Base-by-base conservation (phyloP, 2,329 filamentous ascomycete species). In the Exophiala spinifera region DNA sequence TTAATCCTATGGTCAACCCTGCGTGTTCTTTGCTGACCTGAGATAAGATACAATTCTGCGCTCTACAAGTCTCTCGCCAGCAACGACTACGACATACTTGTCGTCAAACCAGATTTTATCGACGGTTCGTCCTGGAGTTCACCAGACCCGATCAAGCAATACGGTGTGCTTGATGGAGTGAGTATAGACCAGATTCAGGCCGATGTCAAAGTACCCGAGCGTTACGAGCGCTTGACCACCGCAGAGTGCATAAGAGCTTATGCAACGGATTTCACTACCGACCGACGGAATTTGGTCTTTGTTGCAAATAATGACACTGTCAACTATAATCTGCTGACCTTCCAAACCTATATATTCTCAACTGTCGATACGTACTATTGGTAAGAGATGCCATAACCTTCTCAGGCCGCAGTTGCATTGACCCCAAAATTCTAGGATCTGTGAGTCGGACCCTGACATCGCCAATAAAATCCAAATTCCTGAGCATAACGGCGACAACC, bases 21-120 rank as follows among this genome's bases (percentile, higher is more conserved):
- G 20, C 3, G 28, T 43, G 17, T 13, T 17, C 43, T 19, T 23
- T 46, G 17, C 25, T 39, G 11, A 23, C 15, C 14, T 25, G 17
- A 8, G 21, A n/a, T 34, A 10, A 61, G 58, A 40, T 66, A 67
- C 46, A 68, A 68, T 53, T 66, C 65, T 3, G 62, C 59, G 4
- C 61, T 68, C 37, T 67, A 61, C 49, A 54, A 59, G 37, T 63
- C 64, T 6, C 53, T 64, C 1, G 36, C 54, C 2, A 59, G 51
- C 1, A 61, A 64, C 19, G 55, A 61, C n/a, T 67, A 67, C 53
- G 21, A 51, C 15, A 43, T 64, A 2, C 55, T 59, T 21, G 20
- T 61, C 5, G 63, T 56, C n/a, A 53, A 36, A 21, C 51, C 52
- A 23, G 56, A 51, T n/a, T 65, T 65, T 51, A 37, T 59, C 7